phyloP scores from a whole-genome alignment of 495 filamentous ascomycete species.

The Aspergillus mulundensis region DNA sequence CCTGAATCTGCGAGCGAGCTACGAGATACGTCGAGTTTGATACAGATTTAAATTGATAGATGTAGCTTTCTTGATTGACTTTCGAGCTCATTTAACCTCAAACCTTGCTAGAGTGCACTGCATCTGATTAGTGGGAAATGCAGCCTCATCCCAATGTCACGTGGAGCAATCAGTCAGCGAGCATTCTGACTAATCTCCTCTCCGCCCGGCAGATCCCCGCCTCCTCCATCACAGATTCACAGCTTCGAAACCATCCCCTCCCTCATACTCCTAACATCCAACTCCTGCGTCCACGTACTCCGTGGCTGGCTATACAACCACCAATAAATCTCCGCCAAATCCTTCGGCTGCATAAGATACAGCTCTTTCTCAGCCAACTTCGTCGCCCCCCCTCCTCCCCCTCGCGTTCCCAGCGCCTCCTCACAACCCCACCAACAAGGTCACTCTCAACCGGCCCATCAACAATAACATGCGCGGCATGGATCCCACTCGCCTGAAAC shows the following conservation, averaged over 20 bases:
- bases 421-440: constrained; percentile 36
- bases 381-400: constrained; percentile 23
- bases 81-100: no score
- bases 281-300: constrained; percentile 24
- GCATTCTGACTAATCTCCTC: not conserved
- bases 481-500: constrained; percentile 25
- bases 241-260: constrained; percentile 19
- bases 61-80: no score
- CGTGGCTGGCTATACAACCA: constrained; percentile 18
- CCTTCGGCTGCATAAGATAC: constrained; percentile 27
- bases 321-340: constrained; percentile 23
- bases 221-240: not conserved
- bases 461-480: constrained; percentile 28
- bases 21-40: no score
- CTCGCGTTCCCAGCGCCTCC: constrained; percentile 32
- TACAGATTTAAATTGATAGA: no score
- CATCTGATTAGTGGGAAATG: no score
- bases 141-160: no score
- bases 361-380: constrained; percentile 21
- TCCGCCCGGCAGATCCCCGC: not conserved
- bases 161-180: no score
- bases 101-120: no score
- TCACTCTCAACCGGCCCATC: constrained; percentile 39
- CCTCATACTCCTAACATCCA: constrained; percentile 16
- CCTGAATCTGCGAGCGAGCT: not conserved